Base-by-base conservation (phyloP, 2,329 filamentous ascomycete genomes). In the Teratosphaeria zuluensis region DNA sequence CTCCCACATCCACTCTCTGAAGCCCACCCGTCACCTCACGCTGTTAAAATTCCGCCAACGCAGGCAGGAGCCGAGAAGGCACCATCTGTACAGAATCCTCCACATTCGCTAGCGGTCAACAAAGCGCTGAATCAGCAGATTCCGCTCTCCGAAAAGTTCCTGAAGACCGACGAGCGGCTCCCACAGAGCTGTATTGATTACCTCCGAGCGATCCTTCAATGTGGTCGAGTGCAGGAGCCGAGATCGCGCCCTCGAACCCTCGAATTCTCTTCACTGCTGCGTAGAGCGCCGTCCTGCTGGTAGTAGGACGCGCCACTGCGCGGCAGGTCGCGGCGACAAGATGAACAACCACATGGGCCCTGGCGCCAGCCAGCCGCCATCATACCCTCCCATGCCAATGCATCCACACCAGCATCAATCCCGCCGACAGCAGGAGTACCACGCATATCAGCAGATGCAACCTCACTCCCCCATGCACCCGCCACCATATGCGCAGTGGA, bases 291-390 rank as follows among this genome's bases (percentile, higher is more conserved):
- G 54, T 55, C 32, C 54, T 46, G 54, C 54, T 38, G 31, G 21
- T 12, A 28, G 54, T 55, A 30, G 54, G 52, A 42, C 54, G 38
- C 32, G 28, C 61, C 59, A 60, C 60, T 55, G 61, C 59, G 56
- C 46, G 60, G 61, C 38, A 30, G 31, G 35, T 30, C 54, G 14
- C 64, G 82, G 82, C 84, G 84, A 83, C 83, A 89, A 81, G 85
- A 90, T 90, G 86, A 87, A 85, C 78, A 81, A 80, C 81, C 84
- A 87, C 86, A 84, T 87, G 84, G 84, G 85, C 84, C 84, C 84
- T 53, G 67, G 65, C 33, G 73, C 73, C 83, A 86, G 86, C 81
- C 84, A 85, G 59, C 71, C 73, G 58, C 67, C 75, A 58, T 66
- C 73, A 52, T 73, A 71, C 38, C 71, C 73, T 61, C 64, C 72